Base-by-base conservation (phyloP, 2,329 filamentous ascomycete species). In the Zasmidium cellare region DNA sequence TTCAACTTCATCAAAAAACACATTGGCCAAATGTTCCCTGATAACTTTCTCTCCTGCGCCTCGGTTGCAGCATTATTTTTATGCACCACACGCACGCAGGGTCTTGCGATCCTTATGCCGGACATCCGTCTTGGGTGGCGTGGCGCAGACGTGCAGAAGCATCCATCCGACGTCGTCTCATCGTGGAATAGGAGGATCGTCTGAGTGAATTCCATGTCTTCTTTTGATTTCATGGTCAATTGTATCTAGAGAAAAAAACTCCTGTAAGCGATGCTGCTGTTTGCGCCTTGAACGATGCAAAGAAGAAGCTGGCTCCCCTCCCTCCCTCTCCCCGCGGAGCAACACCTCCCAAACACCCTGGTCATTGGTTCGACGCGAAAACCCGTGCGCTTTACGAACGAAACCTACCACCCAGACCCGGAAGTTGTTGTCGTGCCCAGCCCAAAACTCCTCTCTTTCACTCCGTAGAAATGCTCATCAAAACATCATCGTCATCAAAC, bases 291-390 rank as follows among this genome's bases (percentile, higher is more conserved):
- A 28, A 28, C 25, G 11, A 28, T 28, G 25, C 25, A 28, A 5
- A 28, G 11, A 11, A 28, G 11, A 28, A 28, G 11, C 25, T 28
- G 25, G 25, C 47, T 20, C 9, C 11, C 9, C 25, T 28, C 31
- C 19, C 53, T 23, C 11, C 9, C 11, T 5, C 25, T 28, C 31
- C 19, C 53, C 46, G 53, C 53, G 46, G 28, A 55, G 53, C 46
- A 49, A 28, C 3, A 9, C 14, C 25, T 9, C 2, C 35, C 11
- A 23, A 23, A 25, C 28, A 18, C 18, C 22, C 16, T 25, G 31
- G 45, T 49, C 31, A 55, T 50, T 55, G 53, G 53, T 50, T 20
- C 16, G 11, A 31, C 46, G 25, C 23, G 24, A n/a, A n/a, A n/a
- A n/a, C n/a, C n/a, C 9, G 44, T 22, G 51, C 25, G 38, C 14